Evolutionary conservation across 2,329 filamentous ascomycete species (phyloP).

Genomic region (Akanthomyces lecanii): DNA sequence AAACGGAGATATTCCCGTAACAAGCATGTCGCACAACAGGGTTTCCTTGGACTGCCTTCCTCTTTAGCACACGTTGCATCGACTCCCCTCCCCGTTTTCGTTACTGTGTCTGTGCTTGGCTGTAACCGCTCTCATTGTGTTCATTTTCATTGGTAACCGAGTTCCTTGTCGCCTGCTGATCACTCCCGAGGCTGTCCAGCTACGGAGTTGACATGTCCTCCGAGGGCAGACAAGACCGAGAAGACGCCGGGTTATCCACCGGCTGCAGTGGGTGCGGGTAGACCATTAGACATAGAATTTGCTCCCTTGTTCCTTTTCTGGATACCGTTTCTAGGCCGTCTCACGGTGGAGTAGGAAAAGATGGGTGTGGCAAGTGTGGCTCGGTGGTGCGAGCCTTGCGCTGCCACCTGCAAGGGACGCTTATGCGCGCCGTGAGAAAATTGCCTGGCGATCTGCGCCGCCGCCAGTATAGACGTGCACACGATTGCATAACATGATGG

Average conservation of each 20-base stretch:
- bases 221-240: background rate
- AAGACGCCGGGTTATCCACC: constrained; percentile 1
- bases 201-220: background rate
- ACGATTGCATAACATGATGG: no score
- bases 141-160: background rate
- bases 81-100: background rate
- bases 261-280: background rate
- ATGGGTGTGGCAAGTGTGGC: background rate
- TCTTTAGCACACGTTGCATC: background rate
- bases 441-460: background rate
- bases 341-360: background rate
- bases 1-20: constrained; percentile 3
- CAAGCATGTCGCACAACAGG: background rate
- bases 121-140: background rate
- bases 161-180: background rate
- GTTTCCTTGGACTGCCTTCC: background rate
- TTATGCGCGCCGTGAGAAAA: background rate
- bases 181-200: background rate
- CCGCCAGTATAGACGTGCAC: background rate
- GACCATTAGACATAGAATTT: background rate
- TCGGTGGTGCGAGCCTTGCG: background rate
- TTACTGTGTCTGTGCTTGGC: background rate
- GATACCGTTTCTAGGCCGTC: background rate
- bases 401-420: background rate
- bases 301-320: background rate